A percentile compares a stretch with the other conserved stretches of the same genome.
These are phyloP conservation scores for Polygonum aviculare DNA, from an alignment of 148 eudicot genomes.

Conservation along the genomic window DNA sequence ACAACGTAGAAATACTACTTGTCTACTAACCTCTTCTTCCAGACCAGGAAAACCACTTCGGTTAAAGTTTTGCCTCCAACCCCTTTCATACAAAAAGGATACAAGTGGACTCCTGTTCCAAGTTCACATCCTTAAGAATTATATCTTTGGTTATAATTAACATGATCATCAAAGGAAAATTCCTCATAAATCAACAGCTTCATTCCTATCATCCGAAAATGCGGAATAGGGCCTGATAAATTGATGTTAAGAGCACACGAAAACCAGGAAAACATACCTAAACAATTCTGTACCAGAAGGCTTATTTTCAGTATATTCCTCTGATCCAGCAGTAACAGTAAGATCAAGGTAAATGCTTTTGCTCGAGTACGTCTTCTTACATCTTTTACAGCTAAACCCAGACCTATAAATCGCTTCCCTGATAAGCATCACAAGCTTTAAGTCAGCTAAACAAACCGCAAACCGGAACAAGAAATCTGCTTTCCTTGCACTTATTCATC, in stretches of 20 bases:
- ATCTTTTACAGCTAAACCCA: constrained; percentile 69
- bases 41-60: constrained; percentile 88
- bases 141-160: background rate
- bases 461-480: background rate
- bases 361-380: constrained; percentile 85
- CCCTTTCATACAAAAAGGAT: constrained; percentile 91
- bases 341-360: constrained; percentile 86
- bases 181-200: background rate
- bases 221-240: background rate
- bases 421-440: constrained; percentile 15
- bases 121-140: background rate
- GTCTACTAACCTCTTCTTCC: constrained; percentile 95
- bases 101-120: constrained; percentile 80
- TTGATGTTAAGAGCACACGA: background rate
- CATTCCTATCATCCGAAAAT: background rate
- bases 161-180: background rate
- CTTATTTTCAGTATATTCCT: constrained; percentile 52
- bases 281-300: constrained; percentile 82
- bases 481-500: background rate
- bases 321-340: constrained; percentile 78
- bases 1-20: background rate
- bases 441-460: constrained; percentile 9
- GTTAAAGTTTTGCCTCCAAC: constrained; percentile 95
- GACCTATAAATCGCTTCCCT: constrained; percentile 95
- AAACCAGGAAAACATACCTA: constrained; percentile 32